These are phyloP conservation scores for Trichosporon coremiiforme DNA, from an alignment of 1,284 basidiomycete species.

Conservation along the genomic window DNA sequence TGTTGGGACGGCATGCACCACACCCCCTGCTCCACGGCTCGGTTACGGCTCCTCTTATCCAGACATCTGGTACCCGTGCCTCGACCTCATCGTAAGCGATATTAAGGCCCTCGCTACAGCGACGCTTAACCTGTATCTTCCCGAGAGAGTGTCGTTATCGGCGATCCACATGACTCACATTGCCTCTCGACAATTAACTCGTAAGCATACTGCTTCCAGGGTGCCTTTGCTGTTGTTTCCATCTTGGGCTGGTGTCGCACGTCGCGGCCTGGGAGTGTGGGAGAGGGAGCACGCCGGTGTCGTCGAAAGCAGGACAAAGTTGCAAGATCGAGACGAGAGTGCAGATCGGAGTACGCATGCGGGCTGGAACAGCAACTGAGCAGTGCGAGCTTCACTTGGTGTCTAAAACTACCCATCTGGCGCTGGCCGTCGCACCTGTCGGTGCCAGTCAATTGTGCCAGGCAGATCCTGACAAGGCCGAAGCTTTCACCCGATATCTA, in stretches of 20 bases:
- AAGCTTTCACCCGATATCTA: background rate
- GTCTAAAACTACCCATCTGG: too few relatives aligned
- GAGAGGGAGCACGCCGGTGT: background rate
- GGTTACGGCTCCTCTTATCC: too few relatives aligned
- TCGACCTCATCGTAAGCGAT: background rate
- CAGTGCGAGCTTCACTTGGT: too few relatives aligned
- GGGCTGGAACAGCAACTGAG: background rate
- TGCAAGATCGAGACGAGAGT: background rate
- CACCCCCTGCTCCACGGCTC: too few relatives aligned
- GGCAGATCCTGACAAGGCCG: too few relatives aligned
- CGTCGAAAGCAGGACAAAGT: background rate
- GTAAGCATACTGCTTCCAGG: constrained; percentile 1
- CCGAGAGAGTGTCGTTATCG: background rate
- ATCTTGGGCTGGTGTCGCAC: background rate
- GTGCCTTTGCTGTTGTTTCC: background rate
- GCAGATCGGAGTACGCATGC: background rate
- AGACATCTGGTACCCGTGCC: background rate
- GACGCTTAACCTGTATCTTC: background rate
- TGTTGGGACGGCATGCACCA: background rate
- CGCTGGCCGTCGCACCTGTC: too few relatives aligned
- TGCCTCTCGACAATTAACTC: background rate
- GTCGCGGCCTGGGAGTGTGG: background rate
- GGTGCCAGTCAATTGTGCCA: too few relatives aligned
- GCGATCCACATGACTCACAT: background rate
- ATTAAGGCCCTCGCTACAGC: background rate